Base-by-base conservation (phyloP, 345 rosid species). In the Aethionema arabicum region DNA sequence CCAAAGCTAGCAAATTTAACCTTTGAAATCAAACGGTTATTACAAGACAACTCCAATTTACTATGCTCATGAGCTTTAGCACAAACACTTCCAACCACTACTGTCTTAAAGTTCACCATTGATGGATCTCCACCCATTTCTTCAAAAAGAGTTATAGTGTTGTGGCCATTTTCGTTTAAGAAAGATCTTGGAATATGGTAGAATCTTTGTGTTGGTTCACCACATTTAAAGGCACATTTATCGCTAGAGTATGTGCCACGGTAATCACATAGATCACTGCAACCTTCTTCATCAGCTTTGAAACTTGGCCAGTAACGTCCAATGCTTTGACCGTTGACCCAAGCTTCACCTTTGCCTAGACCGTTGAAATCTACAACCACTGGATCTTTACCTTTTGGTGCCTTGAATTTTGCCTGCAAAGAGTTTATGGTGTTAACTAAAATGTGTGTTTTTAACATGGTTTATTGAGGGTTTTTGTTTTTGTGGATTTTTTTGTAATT, bases 261-360 rank as follows among this genome's bases (percentile, higher is more conserved):
- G 53, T 82, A 87, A 37, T 80, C 78, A 50, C 92, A 90, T 0
- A 13, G 66, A 0, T 45, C 45, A 21, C 41, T 52, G 52, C 95
- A 87, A 6, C 82, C 81, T 0, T 76, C 61, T 0, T 67, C 63
- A 3, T 37, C 21, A 8, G 95, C 77, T 4, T 13, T 12, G 4
- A 43, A 59, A 49, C 77, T 71, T 0, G 85, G 85, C 95, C 97
- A 90, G 65, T 77, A 85, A 5, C 95, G 74, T 4, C 90, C 97
- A 5, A 85, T 75, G 78, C 75, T 85, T 33, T 63, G 61, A 16
- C 91, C 95, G 10, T 87, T 90, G 14, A 87, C 76, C 95, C 95
- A 87, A 32, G 87, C 90, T 8, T 47, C 56, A 3, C 97, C 97
- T 61, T 87, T 90, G 16, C 95, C 88, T 37, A 86, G 52, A 10